Conservation (phyloP, 2,329 filamentous ascomycete species). For the Pseudonectria buxi region DNA sequence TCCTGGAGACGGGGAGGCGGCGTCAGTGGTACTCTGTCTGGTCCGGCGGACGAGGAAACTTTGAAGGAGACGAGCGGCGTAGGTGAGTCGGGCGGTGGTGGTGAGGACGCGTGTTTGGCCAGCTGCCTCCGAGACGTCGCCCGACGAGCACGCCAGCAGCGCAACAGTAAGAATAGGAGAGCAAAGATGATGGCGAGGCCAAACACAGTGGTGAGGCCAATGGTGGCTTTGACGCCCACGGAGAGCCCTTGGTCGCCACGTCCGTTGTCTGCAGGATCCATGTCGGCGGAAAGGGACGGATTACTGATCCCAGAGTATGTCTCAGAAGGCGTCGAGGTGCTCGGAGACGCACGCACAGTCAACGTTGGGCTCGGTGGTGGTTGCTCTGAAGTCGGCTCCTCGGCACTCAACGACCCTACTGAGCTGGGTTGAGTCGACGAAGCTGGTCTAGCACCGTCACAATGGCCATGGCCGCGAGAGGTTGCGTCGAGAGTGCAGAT, state of each 20-base stretch:
- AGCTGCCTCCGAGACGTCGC: conserved; percentile 2
- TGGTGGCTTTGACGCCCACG: conserved; percentile 36
- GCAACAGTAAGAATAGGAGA: conserved; percentile 32
- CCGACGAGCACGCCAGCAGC: conserved; percentile 11
- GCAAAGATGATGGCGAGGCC: conserved; percentile 30
- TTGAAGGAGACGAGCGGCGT: conserved; percentile 36
- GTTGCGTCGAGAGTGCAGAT: conserved; percentile 14
- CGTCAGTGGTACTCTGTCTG: conserved; percentile 26
- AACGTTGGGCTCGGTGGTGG: not conserved
- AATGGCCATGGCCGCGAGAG: conserved; percentile 6
- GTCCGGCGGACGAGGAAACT: conserved; percentile 18
- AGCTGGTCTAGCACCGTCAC: conserved; percentile 5
- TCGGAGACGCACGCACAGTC: conserved; percentile 4
- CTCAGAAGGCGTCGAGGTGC: conserved; percentile 5
- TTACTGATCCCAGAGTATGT: conserved; percentile 13
- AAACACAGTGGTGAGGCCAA: conserved; percentile 37
- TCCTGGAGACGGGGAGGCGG: conserved; percentile 44
- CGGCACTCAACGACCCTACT: not conserved
- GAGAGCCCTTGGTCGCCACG: conserved; percentile 22
- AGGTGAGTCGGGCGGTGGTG: conserved; percentile 27
- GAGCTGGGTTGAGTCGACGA: not conserved
- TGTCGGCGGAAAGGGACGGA: conserved; percentile 11
- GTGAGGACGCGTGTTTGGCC: conserved; percentile 17
- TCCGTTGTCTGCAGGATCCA: conserved; percentile 4
- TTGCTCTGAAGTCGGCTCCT: conserved; percentile 1